Base-by-base conservation (phyloP, 2,329 filamentous ascomycete species). In the Aspergillus glaucus region DNA sequence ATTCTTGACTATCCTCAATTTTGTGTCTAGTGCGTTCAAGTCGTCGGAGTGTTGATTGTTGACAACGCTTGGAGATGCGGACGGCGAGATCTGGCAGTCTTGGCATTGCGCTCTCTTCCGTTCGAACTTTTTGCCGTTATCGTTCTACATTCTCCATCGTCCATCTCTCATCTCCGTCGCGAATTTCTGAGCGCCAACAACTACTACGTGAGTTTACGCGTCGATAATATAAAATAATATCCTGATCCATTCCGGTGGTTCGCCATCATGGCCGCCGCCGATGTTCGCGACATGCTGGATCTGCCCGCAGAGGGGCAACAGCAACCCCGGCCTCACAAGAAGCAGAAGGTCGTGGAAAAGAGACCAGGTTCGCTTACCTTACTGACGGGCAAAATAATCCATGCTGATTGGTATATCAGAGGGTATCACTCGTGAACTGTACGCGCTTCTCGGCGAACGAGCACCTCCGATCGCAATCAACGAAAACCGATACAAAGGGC, bases 261-360 rank as follows among this genome's bases (percentile, higher is more conserved):
- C 49, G 55, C 56, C 62, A 75, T 61, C 55, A 88, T 88, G 84
- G 78, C 85, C 52, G 85, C 85, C 54, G 80, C 84, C 67, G 89
- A 95, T 77, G 82, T 94, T 59, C 88, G 87, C 73, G 89, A 95
- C 68, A 88, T 95, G 65, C 82, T 95, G 63, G 88, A 91, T 68
- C 77, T 95, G 65, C 85, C 85, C 57, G 74, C 73, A 44, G 75
- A 82, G 58, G 84, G 83, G 57, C 68, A 43, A 14, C 68, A 43
- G 24, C 41, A 73, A 50, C 72, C 73, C 51, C 67, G 85, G 54
- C 81, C 84, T 37, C 72, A 80, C 40, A 94, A 93, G 74, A 91
- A 92, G 66, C 82, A 85, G 60, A 90, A 87, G 66, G 74, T 80
- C 6, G 74, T 78, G 14, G 80, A 78, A 43, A 79, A 84, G 55